phyloP scores from a whole-genome alignment of 2,329 filamentous ascomycete genomes.

The Saccharata proteae region DNA sequence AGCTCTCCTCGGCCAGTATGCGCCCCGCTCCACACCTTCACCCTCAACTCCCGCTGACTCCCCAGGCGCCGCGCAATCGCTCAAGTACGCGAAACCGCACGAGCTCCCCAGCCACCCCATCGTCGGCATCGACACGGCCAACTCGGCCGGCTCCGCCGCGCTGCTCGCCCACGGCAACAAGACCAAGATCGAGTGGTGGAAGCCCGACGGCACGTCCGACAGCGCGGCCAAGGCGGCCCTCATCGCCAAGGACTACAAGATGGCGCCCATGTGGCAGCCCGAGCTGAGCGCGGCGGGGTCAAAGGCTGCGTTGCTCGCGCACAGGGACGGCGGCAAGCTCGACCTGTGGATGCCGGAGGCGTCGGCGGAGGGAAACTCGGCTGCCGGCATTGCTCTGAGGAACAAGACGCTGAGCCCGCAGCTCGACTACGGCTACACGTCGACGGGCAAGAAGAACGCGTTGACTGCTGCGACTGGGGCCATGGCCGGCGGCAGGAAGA shows the following conservation, averaged over 20 bases:
- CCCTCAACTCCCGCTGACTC: conserved; percentile 11
- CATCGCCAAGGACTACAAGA: conserved; percentile 48
- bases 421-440: conserved; percentile 34
- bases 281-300: conserved; percentile 53
- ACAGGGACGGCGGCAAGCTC: conserved; percentile 39
- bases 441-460: conserved; percentile 49
- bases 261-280: conserved; percentile 51
- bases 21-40: conserved; percentile 7
- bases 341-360: conserved; percentile 40
- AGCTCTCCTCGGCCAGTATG: conserved; percentile 46
- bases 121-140: conserved; percentile 43
- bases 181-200: conserved; percentile 54
- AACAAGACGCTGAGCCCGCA: conserved; percentile 36
- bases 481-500: conserved; percentile 47
- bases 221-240: conserved; percentile 48
- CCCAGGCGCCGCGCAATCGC: conserved; percentile 46
- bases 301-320: conserved; percentile 61
- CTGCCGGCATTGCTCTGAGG: conserved; percentile 56
- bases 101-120: conserved; percentile 67
- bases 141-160: conserved; percentile 63
- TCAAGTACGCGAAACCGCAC: conserved; percentile 61
- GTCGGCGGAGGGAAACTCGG: conserved; percentile 47
- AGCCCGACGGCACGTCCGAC: conserved; percentile 45
- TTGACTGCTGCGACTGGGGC: conserved; percentile 66
- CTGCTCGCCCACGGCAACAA: conserved; percentile 60